A percentile compares a stretch with the other conserved stretches of the same genome.
Evolutionary conservation across 1,284 basidiomycete genomes (phyloP).

Genomic region (Cutaneotrichosporon spelunceum): DNA sequence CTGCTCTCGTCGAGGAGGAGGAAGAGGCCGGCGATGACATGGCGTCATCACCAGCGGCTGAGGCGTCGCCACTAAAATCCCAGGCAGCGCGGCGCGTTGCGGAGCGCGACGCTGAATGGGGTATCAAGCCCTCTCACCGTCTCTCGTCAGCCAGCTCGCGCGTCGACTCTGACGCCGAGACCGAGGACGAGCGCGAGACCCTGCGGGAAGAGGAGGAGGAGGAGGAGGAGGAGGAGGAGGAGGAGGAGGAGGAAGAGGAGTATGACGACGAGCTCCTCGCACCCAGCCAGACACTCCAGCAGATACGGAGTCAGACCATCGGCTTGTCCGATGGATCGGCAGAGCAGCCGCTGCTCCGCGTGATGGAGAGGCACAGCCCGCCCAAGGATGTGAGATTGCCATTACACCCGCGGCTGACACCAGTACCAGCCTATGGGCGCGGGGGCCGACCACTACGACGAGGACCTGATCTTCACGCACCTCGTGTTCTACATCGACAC

Average conservation of each 20-base stretch:
- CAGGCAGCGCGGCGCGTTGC: neutral
- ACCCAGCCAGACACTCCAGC: neutral
- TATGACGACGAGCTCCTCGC: slow-evolving; percentile 20
- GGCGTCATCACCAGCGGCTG: neutral
- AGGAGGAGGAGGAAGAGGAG: too few species aligned
- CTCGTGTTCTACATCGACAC: slow-evolving; percentile 85
- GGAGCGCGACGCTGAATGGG: neutral
- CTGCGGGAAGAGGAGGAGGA: slow-evolving; percentile 11
- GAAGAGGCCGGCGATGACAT: slow-evolving; percentile 19
- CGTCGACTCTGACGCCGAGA: slow-evolving; percentile 1
- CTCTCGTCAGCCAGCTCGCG: neutral
- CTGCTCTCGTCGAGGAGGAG: slow-evolving; percentile 36
- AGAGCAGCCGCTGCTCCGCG: slow-evolving; percentile 5
- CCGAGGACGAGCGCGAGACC: slow-evolving; percentile 15
- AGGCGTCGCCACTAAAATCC: neutral
- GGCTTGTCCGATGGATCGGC: neutral
- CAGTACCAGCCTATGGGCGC: slow-evolving; percentile 61
- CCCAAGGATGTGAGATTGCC: slow-evolving; percentile 7
- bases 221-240: slow-evolving; percentile 39
- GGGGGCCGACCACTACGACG: slow-evolving; percentile 69
- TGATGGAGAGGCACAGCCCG: slow-evolving; percentile 3
- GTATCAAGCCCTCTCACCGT: neutral
- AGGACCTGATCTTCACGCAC: slow-evolving; percentile 66
- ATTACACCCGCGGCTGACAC: neutral
- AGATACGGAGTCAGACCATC: neutral